Evolutionary conservation across 2,329 filamentous ascomycete genomes (phyloP), one percentile per base, ranked within the genome.

Genomic region (Neospermospora avenae): DNA sequence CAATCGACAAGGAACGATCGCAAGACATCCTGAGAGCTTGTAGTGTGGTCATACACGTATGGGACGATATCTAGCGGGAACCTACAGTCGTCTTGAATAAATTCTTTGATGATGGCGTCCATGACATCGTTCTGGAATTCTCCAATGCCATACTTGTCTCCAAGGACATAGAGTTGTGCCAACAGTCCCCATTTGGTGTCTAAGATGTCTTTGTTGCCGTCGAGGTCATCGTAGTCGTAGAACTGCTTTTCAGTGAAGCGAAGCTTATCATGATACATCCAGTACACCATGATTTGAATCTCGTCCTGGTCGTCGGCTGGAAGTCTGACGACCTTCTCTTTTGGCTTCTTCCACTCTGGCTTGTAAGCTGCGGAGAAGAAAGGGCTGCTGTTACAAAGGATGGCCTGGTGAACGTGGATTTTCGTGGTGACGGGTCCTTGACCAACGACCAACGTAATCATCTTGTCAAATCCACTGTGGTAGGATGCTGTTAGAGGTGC

Each of bases 361-460:
- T 44, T 44, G 41, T 18, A 44, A 16, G 45, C 24, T 31, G 24
- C 25, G 4, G 31, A 18, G 51, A 67, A 67, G 44, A 63, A 54
- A 11, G 51, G 39, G 25, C 45, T 48, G 8, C 3, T 11, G 0
- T 57, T 34, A 49, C 57, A 58, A 4, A 68, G 57, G 4, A 62
- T 2, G 3, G 58, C 46, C 39, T 65, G 58, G 14, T 65, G 60
- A 14, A 63, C 45, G 1, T 37, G 2, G 8, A 64, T 24, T n/a
- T 13, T 37, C 3, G 37, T 39, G 0, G 34, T 16, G 4, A 31
- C n/a, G 3, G 25, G 24, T 14, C 46, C 18, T 1, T 35, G 14
- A 3, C 65, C 63, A 10, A 63, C 61, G 31, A 59, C n/a, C 4
- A 68, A n/a, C 1, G 42, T 58, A 16, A 63, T 31, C 1, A 39